Evolutionary conservation across 192 early-diverging fungal species (phyloP), one percentile per base, ranked within the genome.

Genomic region (Haplosporangium gracile): DNA sequence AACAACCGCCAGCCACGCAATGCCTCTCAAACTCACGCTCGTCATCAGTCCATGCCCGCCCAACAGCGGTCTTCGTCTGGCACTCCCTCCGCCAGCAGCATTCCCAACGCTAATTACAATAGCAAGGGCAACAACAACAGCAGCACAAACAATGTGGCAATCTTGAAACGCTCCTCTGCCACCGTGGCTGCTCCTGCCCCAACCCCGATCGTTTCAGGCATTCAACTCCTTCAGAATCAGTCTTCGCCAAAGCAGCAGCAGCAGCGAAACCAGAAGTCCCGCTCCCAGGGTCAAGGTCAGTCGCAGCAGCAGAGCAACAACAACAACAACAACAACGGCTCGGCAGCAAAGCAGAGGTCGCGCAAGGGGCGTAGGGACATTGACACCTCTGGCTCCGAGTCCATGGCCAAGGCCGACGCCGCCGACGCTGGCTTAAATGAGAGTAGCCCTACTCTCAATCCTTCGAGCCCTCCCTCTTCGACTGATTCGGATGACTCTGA

Each of bases 291-390:
- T 29, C 80, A 76, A 75, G 68, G 45, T 40, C 79, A 74, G 22
- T 60, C 26, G n/a, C 73, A 81, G 63, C 65, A 73, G 34, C 29
- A 51, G 11, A 69, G 51, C 63, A 43, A 68, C n/a, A 69, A 75
- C 63, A 45, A 13, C 63, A 43, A 68, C n/a, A 69, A 75, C 63
- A 45, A 13, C 49, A 15, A 68, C 20, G 70, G 74, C 45, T 29
- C 45, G n/a, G 9, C 24, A 77, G 43, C 24, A 74, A 49, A 65
- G 13, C 60, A 65, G 29, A 65, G 60, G 4, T 32, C 60, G 38
- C 73, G 80, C 51, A 75, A 90, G 60, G 88, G 82, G 20, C 88
- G 90, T 53, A 92, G 88, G 49, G 91, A 92, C n/a, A 76, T 88
- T 65, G 85, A 57, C 16, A 77, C 60, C 26, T 65, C 88, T 26